These are phyloP conservation scores for Pythium apleroticum DNA, from an alignment of 352 stramenopile species.

Conservation along the genomic window DNA sequence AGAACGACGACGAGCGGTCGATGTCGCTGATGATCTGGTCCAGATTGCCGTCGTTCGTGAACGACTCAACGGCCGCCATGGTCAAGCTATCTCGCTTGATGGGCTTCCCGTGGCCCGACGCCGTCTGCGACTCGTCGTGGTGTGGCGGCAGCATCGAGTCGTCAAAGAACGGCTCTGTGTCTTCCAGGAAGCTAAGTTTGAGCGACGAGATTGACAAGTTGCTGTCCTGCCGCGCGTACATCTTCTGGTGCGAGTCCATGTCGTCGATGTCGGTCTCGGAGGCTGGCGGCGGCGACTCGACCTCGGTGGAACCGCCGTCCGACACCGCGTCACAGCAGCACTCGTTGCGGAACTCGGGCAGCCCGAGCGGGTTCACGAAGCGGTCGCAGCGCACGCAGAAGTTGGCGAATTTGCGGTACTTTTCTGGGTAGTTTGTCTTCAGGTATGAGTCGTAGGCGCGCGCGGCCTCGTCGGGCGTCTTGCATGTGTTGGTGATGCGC, in stretches of 20 bases:
- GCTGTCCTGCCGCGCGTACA: conserved; percentile 39
- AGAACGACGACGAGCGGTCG: conserved; percentile 51
- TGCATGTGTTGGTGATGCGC: conserved; percentile 87
- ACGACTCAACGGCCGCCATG: conserved; percentile 68
- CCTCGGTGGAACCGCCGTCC: conserved; percentile 22
- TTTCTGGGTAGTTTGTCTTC: conserved; percentile 78
- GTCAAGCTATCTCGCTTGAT: conserved; percentile 70
- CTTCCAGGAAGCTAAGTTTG: conserved; percentile 72
- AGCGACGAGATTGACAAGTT: conserved; percentile 71
- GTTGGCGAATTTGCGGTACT: conserved; percentile 86
- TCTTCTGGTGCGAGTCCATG: conserved; percentile 38
- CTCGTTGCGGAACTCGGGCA: conserved; percentile 74
- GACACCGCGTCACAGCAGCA: conserved; percentile 52
- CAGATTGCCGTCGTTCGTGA: conserved; percentile 71
- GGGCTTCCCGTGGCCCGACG: conserved; percentile 12
- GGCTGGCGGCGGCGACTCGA: conserved; percentile 26
- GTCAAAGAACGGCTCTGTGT: conserved; percentile 68
- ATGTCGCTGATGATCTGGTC: conserved; percentile 81
- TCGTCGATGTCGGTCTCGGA: conserved; percentile 47
- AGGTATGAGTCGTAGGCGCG: conserved; percentile 83
- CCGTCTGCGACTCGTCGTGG: neutral
- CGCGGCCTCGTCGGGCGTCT: conserved; percentile 83
- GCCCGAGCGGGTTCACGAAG: conserved; percentile 80
- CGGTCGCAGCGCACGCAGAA: conserved; percentile 80
- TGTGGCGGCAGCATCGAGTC: conserved; percentile 48